phyloP scores from a whole-genome alignment of 2,329 filamentous ascomycete genomes.

The Neofusicoccum umdonicola region DNA sequence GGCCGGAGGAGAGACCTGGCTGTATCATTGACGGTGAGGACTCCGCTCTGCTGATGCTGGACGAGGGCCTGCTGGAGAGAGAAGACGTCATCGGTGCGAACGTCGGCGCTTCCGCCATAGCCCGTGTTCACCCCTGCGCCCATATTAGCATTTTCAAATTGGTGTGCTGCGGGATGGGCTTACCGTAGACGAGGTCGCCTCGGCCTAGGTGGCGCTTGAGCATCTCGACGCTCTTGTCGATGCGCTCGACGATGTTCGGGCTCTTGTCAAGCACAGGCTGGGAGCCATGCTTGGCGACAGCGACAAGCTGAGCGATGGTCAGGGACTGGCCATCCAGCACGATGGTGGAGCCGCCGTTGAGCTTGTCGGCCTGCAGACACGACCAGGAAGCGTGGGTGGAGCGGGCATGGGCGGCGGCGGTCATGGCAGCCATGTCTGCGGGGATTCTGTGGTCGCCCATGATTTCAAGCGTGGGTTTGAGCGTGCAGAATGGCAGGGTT shows the following conservation, averaged over 20 bases:
- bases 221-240: slow-evolving; percentile 16
- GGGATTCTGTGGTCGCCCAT: slow-evolving; percentile 1
- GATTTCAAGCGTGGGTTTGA: not conserved
- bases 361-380: not conserved
- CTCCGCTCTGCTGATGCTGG: slow-evolving; percentile 53
- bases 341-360: not conserved
- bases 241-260: not conserved
- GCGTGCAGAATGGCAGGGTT: not conserved
- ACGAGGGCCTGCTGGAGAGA: slow-evolving; percentile 57
- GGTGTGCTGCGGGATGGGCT: not conserved
- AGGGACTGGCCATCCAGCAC: slow-evolving; percentile 11
- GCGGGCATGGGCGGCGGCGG: not conserved
- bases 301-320: not conserved
- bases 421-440: not conserved
- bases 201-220: slow-evolving; percentile 10
- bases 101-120: slow-evolving; percentile 64
- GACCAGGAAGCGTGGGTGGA: slow-evolving; percentile 1
- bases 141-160: not conserved
- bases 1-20: not conserved
- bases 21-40: slow-evolving; percentile 36
- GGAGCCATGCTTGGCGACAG: slow-evolving; percentile 16
- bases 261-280: not conserved
- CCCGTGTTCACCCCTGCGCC: slow-evolving; percentile 58
- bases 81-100: slow-evolving; percentile 50
- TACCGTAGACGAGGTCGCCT: slow-evolving; percentile 16